These are phyloP conservation scores for Aureobasidium leucospermi DNA, from an alignment of 2,329 filamentous ascomycete species.

Conservation along the genomic window DNA sequence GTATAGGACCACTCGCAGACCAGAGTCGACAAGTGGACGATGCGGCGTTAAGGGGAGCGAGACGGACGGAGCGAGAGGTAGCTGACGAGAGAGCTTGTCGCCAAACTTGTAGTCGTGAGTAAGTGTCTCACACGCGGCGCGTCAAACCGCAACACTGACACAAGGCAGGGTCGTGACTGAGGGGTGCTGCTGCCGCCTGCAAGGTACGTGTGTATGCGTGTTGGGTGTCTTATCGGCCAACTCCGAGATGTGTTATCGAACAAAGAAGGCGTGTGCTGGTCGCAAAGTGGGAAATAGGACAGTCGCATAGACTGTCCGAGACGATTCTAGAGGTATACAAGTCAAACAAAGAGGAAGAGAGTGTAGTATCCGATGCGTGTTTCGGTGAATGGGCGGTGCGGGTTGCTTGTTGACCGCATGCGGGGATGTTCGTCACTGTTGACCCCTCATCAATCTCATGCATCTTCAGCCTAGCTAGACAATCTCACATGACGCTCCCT, in stretches of 20 bases:
- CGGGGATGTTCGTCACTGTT: neutral
- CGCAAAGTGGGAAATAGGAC: neutral
- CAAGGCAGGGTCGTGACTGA: neutral
- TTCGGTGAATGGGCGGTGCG: no score
- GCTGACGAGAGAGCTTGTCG: neutral
- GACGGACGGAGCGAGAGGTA: neutral
- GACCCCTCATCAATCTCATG: no score
- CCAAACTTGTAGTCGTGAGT: neutral
- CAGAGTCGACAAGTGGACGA: neutral
- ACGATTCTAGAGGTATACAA: neutral
- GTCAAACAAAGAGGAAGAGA: neutral
- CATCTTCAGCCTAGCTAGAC: no score
- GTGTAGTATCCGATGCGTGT: neutral
- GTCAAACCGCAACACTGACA: neutral
- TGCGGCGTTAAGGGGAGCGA: neutral
- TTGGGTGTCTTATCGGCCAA: neutral
- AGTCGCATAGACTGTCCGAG: conserved; percentile 12
- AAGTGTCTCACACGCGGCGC: neutral
- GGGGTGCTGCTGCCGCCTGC: conserved; percentile 2
- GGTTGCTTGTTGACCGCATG: neutral
- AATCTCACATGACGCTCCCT: no score
- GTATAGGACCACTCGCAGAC: conserved; percentile 8
- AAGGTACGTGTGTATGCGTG: neutral
- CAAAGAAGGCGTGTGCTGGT: neutral
- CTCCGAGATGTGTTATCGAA: neutral